Evolutionary conservation across 2,329 filamentous ascomycete species (phyloP), one percentile per base, ranked within the genome.

Genomic region (Monilinia vaccinii-corymbosi): DNA sequence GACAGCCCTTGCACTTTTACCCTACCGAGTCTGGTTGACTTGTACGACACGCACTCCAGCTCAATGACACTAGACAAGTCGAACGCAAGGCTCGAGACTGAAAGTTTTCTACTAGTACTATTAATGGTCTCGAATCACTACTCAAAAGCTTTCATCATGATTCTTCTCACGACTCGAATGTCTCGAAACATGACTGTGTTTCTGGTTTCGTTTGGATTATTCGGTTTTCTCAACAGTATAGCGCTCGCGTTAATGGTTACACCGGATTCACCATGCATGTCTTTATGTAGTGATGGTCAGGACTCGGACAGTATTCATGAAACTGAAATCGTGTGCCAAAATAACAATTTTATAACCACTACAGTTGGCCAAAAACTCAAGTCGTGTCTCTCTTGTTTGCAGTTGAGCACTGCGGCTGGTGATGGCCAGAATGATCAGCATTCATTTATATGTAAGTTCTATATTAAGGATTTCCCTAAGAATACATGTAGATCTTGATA

Each of bases 231-330:
- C 21, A 47, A 18, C 13, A 44, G 32, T 36, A 58, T 44, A 14
- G 45, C 28, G n/a, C 25, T 44, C 34, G 75, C 74, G 3, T 70
- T 82, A 3, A 72, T 79, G 56, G 76, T 82, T 2, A 76, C 79
- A 1, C 78, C 80, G 0, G 77, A 77, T 11, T 83, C 81, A 0
- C 67, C 73, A 11, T 84, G 81, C 65, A 75, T 79, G 0, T 69
- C 75, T 0, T 61, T 77, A 2, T 84, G 81, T 59, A 70, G 72
- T 2, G 60, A 67, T 0, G 69, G 71, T 14, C 68, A 66, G 11
- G 71, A 78, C 60, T 57, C 67, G 0, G 65, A 71, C 36, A 73
- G 66, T 4, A 83, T 78, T 0, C 75, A 71, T 21, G 62, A 75
- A 1, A 71, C 72, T 0, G 80, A 84, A 18, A 75, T 84, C 5